Base-by-base conservation (phyloP, 2,329 filamentous ascomycete species). In the Botrytis tulipae region DNA sequence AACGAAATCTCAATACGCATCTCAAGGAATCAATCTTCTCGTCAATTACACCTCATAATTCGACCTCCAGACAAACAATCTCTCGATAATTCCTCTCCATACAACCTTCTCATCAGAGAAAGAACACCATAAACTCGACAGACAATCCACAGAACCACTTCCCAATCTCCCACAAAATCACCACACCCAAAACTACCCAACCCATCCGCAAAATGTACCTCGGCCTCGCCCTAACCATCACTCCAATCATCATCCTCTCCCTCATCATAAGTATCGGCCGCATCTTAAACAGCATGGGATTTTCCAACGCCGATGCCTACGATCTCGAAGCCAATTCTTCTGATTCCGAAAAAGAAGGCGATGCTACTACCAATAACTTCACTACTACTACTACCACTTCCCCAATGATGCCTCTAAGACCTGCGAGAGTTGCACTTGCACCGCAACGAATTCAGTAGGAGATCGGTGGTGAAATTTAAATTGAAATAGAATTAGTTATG, bases 91-190 rank as follows among this genome's bases (percentile, higher is more conserved):
- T 42, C 3, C 40, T 44, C n/a, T 32, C 0, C 16, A 20, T 7
- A 63, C 2, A 42, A 12, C 3, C 5, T 10, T 4, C 4, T 16
- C n/a, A 16, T 22, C 1, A 20, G 0, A 65, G 40, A 65, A 65
- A 32, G 0, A 25, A 25, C 1, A 25, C 29, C 9, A 22, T 35
- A 20, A 35, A 16, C 0, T 9, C 29, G 4, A 14, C 2, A 14
- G 3, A 46, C 0, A 25, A 46, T 35, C 5, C 16, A 35, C 37
- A 0, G 16, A 40, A 37, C n/a, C 6, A 48, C 16, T 10, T 67
- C 8, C 63, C 25, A 51, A 9, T 25, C 6, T 40, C 44, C 44
- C 10, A 29, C 63, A 37, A 20, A 12, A n/a, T 18, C 60, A 54
- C 35, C 35, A 54, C 25, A 67, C 6, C 2, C 1, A 67, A 16